Percentiles rank a stretch among this genome's conserved stretches.
These are phyloP conservation scores for Escallonia herrerae DNA, from an alignment of 129 eudicot genomes.

Conservation along the genomic window DNA sequence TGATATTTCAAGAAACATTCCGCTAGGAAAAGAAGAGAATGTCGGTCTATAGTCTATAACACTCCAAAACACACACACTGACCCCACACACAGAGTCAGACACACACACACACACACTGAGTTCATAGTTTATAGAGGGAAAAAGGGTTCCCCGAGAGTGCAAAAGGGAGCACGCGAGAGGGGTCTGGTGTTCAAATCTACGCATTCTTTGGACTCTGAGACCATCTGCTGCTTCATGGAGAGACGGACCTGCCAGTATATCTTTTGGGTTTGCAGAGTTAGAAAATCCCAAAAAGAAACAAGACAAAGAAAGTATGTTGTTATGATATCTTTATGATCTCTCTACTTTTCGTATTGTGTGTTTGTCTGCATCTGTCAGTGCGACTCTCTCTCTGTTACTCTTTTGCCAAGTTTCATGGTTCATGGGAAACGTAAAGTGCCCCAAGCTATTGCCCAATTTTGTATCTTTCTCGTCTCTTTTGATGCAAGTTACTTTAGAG, in stretches of 20 bases:
- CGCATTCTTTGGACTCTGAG: conserved; percentile 13
- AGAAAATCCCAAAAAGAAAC: conserved; percentile 2
- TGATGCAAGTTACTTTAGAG: background rate
- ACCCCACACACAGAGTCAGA: background rate
- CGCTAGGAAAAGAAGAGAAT: conserved; percentile 16
- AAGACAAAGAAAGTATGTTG: conserved; percentile 17
- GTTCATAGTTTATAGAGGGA: too few species aligned
- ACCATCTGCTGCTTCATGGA: background rate
- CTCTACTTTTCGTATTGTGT: conserved; percentile 4
- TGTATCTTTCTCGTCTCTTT: background rate
- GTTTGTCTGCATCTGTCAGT: background rate
- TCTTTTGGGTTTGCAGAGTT: background rate
- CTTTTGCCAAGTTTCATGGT: conserved; percentile 14
- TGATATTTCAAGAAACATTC: conserved; percentile 8
- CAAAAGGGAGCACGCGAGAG: conserved; percentile 4
- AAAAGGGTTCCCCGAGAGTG: background rate
- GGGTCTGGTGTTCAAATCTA: background rate
- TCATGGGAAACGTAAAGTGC: conserved; percentile 16
- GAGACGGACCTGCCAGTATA: background rate
- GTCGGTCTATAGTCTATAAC: conserved; percentile 5
- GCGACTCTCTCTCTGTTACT: background rate
- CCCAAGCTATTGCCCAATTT: conserved; percentile 1
- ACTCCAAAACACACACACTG: background rate
- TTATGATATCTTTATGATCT: conserved; percentile 6
- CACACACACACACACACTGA: background rate